Conservation (phyloP, 2,329 filamentous ascomycete species). For the Ophiostoma novo-ulmi region DNA sequence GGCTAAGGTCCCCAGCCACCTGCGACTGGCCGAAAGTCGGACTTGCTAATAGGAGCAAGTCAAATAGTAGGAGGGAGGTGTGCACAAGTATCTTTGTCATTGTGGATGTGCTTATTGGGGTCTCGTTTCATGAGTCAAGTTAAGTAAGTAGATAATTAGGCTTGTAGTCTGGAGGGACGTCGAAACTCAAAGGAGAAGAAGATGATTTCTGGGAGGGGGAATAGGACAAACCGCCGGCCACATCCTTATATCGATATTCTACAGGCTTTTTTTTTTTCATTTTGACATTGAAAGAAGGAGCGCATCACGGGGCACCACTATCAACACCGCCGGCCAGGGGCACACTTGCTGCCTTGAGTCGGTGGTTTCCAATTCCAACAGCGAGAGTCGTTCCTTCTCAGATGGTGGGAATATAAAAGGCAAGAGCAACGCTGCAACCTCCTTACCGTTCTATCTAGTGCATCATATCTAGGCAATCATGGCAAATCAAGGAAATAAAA, state of each 20-base stretch:
- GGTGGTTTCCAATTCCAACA: background rate
- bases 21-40: conserved; percentile 13
- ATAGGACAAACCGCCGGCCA: background rate
- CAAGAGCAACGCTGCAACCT: background rate
- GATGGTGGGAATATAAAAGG: background rate
- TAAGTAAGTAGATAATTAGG: background rate
- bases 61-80: background rate
- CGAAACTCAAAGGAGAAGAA: background rate
- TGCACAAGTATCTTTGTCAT: background rate
- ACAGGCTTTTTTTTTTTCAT: background rate
- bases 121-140: background rate
- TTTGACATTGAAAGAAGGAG: background rate
- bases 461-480: background rate
- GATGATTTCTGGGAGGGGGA: background rate
- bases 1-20: conserved; percentile 11
- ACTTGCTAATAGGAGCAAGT: background rate
- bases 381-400: background rate
- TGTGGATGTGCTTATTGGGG: background rate
- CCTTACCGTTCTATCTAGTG: background rate
- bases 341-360: background rate
- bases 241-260: background rate
- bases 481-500: background rate
- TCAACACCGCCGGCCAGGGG: background rate
- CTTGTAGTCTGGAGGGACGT: background rate
- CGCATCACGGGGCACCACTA: background rate